Percentiles rank a stretch among this genome's conserved stretches.
Evolutionary conservation across 106 monocot genomes (phyloP).

Genomic region (Acanthochlamys bracteata): DNA sequence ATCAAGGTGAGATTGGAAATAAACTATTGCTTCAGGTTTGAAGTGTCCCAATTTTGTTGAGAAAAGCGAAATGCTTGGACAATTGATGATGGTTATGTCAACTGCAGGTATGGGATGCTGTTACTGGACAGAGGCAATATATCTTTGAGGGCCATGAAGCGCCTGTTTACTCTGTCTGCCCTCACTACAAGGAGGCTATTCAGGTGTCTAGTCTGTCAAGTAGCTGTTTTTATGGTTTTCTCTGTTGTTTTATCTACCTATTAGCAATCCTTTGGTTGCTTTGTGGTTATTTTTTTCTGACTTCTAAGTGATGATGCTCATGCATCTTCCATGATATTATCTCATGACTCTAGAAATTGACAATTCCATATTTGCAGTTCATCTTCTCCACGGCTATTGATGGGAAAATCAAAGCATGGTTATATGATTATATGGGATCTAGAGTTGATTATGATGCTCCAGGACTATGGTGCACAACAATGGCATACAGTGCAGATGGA

Average conservation of each 20-base stretch:
- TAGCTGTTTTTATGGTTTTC: neutral
- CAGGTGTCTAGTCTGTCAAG: conserved; percentile 2
- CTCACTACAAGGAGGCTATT: conserved; percentile 29
- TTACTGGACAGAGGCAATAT: conserved; percentile 11
- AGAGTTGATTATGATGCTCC: conserved; percentile 27
- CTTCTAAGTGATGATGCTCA: neutral
- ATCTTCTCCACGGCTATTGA: conserved; percentile 30
- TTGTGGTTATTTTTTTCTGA: neutral
- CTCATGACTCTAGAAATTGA: neutral
- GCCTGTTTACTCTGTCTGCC: conserved; percentile 45
- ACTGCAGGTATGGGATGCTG: conserved; percentile 19
- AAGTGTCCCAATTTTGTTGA: too few relatives aligned
- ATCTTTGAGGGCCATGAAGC: conserved; percentile 41
- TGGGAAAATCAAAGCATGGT: conserved; percentile 21
- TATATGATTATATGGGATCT: conserved; percentile 16
- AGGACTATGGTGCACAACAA: conserved; percentile 12
- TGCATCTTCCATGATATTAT: neutral
- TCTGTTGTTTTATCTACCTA: neutral
- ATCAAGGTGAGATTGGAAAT: conserved; percentile 36
- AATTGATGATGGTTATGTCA: neutral
- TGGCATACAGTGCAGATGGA: conserved; percentile 17
- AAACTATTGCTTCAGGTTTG: neutral
- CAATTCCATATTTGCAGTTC: conserved; percentile 11
- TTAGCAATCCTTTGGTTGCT: neutral
- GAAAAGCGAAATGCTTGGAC: too few relatives aligned